Percentiles rank a stretch among this genome's conserved stretches.
phyloP scores from a whole-genome alignment of 768 basidiomycete species.

The Termitomyces sp. region DNA sequence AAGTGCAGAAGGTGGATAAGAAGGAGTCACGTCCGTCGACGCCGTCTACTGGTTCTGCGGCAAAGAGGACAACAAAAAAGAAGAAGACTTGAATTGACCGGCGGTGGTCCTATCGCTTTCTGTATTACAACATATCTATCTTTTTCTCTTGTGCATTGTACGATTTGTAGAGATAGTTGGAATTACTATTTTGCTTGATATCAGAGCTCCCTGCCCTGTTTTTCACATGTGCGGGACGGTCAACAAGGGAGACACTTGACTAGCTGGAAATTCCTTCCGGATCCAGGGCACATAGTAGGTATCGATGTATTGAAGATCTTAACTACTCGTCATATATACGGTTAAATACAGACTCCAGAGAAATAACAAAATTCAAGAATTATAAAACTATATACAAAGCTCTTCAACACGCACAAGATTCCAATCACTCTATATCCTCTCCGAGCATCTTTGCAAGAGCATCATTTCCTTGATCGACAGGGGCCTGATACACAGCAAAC shows the following conservation, averaged over 20 bases:
- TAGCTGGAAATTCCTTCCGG: no score
- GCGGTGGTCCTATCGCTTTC: not conserved
- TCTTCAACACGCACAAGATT: not conserved
- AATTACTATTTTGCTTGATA: not conserved
- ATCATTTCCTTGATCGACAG: conserved; percentile 59
- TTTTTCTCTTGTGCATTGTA: not conserved
- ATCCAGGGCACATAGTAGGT: no score
- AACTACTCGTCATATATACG: no score
- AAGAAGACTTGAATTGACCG: conserved; percentile 49
- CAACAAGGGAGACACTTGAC: no score
- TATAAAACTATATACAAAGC: no score
- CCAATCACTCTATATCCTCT: conserved; percentile 24
- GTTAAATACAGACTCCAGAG: no score
- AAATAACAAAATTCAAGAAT: not conserved
- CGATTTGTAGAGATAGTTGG: not conserved
- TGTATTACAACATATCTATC: not conserved
- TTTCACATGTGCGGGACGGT: not conserved
- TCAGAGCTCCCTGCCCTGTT: not conserved
- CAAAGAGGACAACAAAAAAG: conserved; percentile 62
- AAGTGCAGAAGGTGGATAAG: conserved; percentile 44
- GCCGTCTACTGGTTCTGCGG: conserved; percentile 41
- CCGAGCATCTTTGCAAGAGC: conserved; percentile 67
- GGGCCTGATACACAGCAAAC: conserved; percentile 76
- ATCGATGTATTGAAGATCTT: no score
- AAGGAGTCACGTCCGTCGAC: conserved; percentile 61